Conservation (phyloP, 2,329 filamentous ascomycete species). For the Hirsutella minnesotensis region DNA sequence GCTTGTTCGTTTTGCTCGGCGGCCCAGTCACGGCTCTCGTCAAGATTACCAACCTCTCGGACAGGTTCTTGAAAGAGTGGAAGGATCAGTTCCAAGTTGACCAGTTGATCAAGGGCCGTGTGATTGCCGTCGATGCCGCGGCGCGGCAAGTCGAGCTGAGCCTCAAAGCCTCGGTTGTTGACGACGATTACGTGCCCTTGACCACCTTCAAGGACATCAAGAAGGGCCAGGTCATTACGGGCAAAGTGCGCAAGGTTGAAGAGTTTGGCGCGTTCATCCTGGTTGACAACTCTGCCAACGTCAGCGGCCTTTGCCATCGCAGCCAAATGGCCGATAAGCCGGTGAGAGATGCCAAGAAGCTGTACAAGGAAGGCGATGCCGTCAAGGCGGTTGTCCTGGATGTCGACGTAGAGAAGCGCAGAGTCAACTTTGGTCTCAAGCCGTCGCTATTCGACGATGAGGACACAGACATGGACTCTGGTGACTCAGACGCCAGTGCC, state of each 20-base stretch:
- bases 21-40: slow-evolving; percentile 73
- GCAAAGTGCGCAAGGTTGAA: slow-evolving; percentile 85
- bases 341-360: slow-evolving; percentile 73
- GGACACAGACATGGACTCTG: slow-evolving; percentile 37
- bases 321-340: slow-evolving; percentile 80
- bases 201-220: slow-evolving; percentile 67
- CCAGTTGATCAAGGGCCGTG: slow-evolving; percentile 80
- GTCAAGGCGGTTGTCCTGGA: slow-evolving; percentile 86
- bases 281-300: slow-evolving; percentile 73
- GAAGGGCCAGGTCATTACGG: slow-evolving; percentile 71
- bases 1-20: slow-evolving; percentile 75
- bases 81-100: slow-evolving; percentile 79
- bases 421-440: slow-evolving; percentile 84
- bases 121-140: slow-evolving; percentile 58
- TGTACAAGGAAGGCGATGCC: slow-evolving; percentile 83
- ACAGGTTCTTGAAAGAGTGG: slow-evolving; percentile 91
- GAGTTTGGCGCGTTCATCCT: slow-evolving; percentile 93
- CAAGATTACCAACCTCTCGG: slow-evolving; percentile 78
- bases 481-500: slow-evolving; percentile 32
- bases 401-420: slow-evolving; percentile 61
- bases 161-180: slow-evolving; percentile 73
- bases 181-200: slow-evolving; percentile 64
- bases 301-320: slow-evolving; percentile 87
- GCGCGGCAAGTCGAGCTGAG: slow-evolving; percentile 71
- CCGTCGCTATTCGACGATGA: slow-evolving; percentile 74